phyloP scores from a whole-genome alignment of 257 asterid genomes.

The Jacaranda mimosifolia region DNA sequence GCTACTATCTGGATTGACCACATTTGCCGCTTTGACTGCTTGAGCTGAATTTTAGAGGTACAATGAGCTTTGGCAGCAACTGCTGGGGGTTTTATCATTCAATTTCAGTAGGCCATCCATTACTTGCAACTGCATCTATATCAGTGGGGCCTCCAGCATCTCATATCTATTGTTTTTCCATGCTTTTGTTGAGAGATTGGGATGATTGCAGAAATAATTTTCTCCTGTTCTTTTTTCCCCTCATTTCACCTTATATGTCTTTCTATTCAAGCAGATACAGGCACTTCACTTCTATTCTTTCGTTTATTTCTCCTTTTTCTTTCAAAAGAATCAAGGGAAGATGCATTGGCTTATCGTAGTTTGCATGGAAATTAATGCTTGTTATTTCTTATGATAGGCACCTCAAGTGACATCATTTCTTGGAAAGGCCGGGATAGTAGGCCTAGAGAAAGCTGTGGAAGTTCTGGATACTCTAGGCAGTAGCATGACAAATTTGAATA shows the following conservation, averaged over 20 bases:
- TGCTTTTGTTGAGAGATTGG: slow-evolving; percentile 2
- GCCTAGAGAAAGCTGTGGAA: slow-evolving; percentile 95
- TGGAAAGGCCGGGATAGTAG: slow-evolving; percentile 93
- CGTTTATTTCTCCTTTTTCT: background rate
- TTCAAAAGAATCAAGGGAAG: slow-evolving; percentile 7
- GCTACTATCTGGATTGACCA: slow-evolving; percentile 21
- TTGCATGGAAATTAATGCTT: slow-evolving; percentile 20
- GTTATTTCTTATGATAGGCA: slow-evolving; percentile 58
- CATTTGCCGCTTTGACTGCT: slow-evolving; percentile 20
- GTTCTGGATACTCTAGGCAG: slow-evolving; percentile 97
- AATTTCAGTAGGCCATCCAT: slow-evolving; percentile 14
- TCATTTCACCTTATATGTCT: background rate
- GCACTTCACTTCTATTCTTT: background rate
- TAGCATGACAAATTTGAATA: slow-evolving; percentile 93
- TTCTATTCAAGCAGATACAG: slow-evolving; percentile 19
- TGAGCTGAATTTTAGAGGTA: slow-evolving; percentile 20
- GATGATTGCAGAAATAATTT: slow-evolving; percentile 3
- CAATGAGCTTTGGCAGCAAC: slow-evolving; percentile 23
- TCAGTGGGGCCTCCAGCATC: background rate
- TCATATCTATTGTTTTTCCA: background rate
- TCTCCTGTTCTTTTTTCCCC: slow-evolving; percentile 1
- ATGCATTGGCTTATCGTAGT: slow-evolving; percentile 15
- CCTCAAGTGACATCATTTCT: slow-evolving; percentile 87
- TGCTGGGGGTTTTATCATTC: slow-evolving; percentile 10
- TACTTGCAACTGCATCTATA: background rate